Evolutionary conservation across 306 rosid genomes (phyloP).

Genomic region (Fagus sylvatica): DNA sequence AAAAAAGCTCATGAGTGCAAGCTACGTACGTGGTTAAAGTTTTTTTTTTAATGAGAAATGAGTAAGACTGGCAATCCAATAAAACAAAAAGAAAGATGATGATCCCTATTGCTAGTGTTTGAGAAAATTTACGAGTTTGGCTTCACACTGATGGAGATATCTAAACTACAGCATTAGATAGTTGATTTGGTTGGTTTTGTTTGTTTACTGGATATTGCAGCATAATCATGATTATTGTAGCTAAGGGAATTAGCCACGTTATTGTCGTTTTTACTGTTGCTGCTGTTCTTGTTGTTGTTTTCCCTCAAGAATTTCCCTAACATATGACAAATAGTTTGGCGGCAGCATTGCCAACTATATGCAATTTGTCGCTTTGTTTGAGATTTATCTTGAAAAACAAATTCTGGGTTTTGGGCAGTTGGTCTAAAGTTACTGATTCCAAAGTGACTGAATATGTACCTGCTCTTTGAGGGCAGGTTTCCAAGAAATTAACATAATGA

Average conservation of each 20-base stretch:
- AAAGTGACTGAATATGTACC: background rate
- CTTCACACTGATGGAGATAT: background rate
- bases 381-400: too few relatives aligned
- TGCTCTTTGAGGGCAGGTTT: background rate
- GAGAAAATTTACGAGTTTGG: background rate
- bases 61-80: background rate
- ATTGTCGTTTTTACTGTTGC: too few relatives aligned
- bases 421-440: background rate
- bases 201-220: too few relatives aligned
- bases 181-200: too few relatives aligned
- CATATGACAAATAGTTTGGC: too few relatives aligned
- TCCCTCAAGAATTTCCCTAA: too few relatives aligned
- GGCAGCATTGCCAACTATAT: too few relatives aligned
- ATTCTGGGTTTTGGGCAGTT: background rate
- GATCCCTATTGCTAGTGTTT: background rate
- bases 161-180: background rate
- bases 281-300: too few relatives aligned
- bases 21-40: background rate
- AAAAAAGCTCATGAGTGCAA: background rate
- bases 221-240: too few relatives aligned
- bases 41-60: background rate
- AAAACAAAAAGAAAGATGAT: background rate
- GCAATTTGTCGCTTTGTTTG: too few relatives aligned
- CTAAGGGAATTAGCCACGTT: too few relatives aligned
- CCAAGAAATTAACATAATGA: background rate